Evolutionary conservation across 176 grass and related monocot species (phyloP), one percentile per base, ranked within the genome.

Genomic region (Musa troglodytarum): DNA sequence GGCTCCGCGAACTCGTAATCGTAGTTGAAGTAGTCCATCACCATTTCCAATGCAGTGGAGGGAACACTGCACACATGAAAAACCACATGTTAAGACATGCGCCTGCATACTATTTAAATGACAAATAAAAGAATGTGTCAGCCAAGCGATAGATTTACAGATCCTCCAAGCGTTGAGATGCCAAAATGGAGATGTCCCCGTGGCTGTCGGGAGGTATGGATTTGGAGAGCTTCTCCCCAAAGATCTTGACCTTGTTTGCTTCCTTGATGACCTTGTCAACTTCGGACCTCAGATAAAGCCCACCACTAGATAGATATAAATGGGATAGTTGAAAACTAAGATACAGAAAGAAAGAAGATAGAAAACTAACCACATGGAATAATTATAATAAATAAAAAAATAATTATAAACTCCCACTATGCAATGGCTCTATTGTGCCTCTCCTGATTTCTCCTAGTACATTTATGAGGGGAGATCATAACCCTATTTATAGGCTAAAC

Each of bases 1-100:
- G 85, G 88, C 78, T 90, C 85, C 13, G 85, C 85, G 49, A 91
- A 91, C 81, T 91, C 88, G 50, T 83, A 87, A 72, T 91, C 88
- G 12, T 80, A 67, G 28, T 12, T 71, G 74, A 53, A 90, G 82
- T 91, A 91, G 76, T 91, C 88, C 2, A 87, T 43, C 73, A 54
- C 79, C 88, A 91, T 91, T 53, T 91, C 85, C 54, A 91, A 65
- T 6, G 85, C 76, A 13, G 71, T 80, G 11, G 83, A 69, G 55
- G 83, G 83, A 76, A 81, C 25, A 50, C 28, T 51, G 79, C 59
- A 24, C 1, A 2, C 26, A 28, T 28, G 26, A 1, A 28, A 28
- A 28, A 28, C 26, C 26, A 28, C 26, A 28, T 2, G 26, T 28
- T 1, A 28, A 28, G 1, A 2, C 26, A 28, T 2, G 26, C 26